Evolutionary conservation across 1,139 yeast species (phyloP).

Genomic region (Komagataea norvegica): DNA sequence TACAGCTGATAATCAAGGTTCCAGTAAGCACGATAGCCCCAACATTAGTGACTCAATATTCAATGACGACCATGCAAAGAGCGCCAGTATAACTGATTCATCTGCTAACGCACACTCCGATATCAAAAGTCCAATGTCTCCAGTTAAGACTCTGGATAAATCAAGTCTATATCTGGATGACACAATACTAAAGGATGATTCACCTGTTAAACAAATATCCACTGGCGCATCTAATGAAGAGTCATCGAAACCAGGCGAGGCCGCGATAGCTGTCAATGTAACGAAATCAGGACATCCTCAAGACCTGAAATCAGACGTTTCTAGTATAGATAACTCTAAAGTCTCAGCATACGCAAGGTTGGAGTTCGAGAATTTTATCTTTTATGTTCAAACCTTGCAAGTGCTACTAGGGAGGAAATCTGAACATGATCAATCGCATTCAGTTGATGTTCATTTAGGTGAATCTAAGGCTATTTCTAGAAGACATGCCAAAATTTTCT

Average conservation of each 20-base stretch:
- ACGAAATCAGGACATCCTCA: background rate
- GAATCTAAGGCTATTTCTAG: conserved; percentile 88
- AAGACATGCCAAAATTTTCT: conserved; percentile 89
- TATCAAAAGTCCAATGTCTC: conserved; percentile 4
- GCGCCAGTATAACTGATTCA: background rate
- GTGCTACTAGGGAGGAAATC: conserved; percentile 87
- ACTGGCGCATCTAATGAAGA: too few species aligned
- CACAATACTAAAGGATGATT: background rate
- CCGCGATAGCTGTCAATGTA: background rate
- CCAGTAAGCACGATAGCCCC: conserved; percentile 10
- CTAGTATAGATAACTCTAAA: conserved; percentile 36
- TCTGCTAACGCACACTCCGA: conserved; percentile 2
- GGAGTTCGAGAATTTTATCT: conserved; percentile 88
- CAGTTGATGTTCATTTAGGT: conserved; percentile 89
- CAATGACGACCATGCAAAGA: conserved; percentile 1
- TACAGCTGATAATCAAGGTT: conserved; percentile 1
- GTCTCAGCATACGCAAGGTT: conserved; percentile 92
- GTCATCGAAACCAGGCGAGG: background rate
- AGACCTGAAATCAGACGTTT: conserved; percentile 1
- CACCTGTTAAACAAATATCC: too few species aligned
- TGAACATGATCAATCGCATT: conserved; percentile 57
- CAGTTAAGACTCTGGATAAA: background rate
- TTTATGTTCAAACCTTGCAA: conserved; percentile 93
- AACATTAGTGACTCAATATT: conserved; percentile 7
- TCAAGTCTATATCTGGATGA: background rate